Conservation (phyloP, 2,329 filamentous ascomycete species). For the Albifimbria verrucaria region DNA sequence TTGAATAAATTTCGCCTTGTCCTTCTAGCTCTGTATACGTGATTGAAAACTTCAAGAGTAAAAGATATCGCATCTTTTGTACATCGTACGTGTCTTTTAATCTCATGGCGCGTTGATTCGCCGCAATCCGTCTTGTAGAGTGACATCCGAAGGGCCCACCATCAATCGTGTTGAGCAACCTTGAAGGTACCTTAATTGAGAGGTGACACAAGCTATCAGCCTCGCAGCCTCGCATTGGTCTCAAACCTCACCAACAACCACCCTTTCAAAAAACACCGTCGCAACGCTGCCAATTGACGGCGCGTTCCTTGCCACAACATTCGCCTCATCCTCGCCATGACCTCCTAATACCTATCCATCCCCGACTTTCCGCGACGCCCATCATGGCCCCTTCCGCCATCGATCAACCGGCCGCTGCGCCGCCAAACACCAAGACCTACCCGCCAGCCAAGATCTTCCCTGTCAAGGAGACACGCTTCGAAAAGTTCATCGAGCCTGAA, state of each 20-base stretch:
- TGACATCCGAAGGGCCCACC: conserved; percentile 12
- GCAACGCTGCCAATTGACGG: conserved; percentile 20
- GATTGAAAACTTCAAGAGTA: no score
- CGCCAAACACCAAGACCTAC: conserved; percentile 38
- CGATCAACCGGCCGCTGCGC: conserved; percentile 37
- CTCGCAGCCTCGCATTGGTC: conserved; percentile 31
- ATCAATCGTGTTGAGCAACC: conserved; percentile 8
- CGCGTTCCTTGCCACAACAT: neutral
- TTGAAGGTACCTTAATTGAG: conserved; percentile 15
- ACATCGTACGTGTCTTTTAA: neutral
- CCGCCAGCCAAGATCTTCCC: conserved; percentile 55
- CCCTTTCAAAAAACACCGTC: conserved; percentile 14
- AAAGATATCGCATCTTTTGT: no score
- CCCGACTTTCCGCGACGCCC: conserved; percentile 7
- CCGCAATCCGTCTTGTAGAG: neutral
- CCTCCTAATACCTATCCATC: conserved; percentile 5
- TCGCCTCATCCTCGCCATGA: conserved; percentile 5
- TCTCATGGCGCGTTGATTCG: neutral
- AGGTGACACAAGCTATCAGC: conserved; percentile 18
- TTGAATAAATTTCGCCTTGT: no score
- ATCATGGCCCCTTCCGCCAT: conserved; percentile 53
- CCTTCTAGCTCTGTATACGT: no score
- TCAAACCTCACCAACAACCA: conserved; percentile 17
- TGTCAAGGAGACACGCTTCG: conserved; percentile 61
- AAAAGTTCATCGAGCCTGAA: conserved; percentile 50